Evolutionary conservation across 78 protist species (phyloP).

Genomic region (Cyanophora paradoxa): DNA sequence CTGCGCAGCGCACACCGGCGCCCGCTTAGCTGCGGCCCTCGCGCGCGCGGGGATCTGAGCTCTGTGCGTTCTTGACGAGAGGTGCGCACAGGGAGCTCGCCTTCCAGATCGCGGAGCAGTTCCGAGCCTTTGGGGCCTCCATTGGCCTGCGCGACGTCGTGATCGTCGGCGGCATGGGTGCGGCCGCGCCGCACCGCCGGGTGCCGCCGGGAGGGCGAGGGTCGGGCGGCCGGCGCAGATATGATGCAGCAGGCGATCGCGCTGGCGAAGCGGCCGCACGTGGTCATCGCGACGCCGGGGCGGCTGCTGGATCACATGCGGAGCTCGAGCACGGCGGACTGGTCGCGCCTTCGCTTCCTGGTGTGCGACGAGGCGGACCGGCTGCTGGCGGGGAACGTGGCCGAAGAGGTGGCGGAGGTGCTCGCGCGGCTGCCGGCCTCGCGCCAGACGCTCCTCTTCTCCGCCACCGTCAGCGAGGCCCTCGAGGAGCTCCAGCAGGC

Average conservation of each 20-base stretch:
- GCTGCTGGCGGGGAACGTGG: neutral
- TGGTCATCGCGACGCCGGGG: slow-evolving; percentile 96
- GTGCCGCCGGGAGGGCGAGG: too few relatives aligned
- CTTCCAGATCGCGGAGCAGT: slow-evolving; percentile 82
- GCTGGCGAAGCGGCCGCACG: slow-evolving; percentile 77
- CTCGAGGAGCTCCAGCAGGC: neutral
- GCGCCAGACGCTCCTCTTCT: slow-evolving; percentile 25
- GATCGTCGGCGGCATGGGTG: slow-evolving; percentile 79
- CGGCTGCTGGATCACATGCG: slow-evolving; percentile 50
- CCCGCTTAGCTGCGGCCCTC: neutral
- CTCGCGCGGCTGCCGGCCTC: neutral
- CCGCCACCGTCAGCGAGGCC: slow-evolving; percentile 18
- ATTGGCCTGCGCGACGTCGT: slow-evolving; percentile 42
- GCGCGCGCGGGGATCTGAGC: too few relatives aligned
- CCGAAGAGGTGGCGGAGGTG: neutral
- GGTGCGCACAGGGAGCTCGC: slow-evolving; percentile 64
- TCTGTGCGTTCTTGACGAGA: neutral
- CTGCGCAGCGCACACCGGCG: neutral
- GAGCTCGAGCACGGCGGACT: neutral
- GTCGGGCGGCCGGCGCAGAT: too few relatives aligned
- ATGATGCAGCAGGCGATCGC: slow-evolving; percentile 58
- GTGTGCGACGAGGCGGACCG: slow-evolving; percentile 25
- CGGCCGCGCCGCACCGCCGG: too few relatives aligned
- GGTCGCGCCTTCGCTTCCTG: too few relatives aligned
- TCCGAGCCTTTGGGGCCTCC: slow-evolving; percentile 69